A percentile compares a stretch with the other conserved stretches of the same genome.
These are phyloP conservation scores for Phytophthora nicotianae DNA, from an alignment of 352 stramenopile species.

Conservation along the genomic window DNA sequence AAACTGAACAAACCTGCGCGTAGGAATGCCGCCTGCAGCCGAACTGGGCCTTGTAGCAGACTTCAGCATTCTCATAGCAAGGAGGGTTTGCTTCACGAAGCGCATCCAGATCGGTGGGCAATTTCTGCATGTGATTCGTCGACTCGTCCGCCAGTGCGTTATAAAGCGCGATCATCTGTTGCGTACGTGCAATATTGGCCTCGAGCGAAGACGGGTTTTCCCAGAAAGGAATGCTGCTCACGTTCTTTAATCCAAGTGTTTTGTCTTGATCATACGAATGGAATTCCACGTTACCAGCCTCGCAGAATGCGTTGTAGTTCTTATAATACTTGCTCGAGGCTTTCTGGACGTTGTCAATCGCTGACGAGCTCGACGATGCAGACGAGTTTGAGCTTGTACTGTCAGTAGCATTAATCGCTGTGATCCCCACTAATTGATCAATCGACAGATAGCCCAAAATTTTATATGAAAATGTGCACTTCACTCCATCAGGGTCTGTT, in stretches of 20 bases:
- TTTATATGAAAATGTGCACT: constrained; percentile 59
- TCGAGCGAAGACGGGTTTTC: constrained; percentile 50
- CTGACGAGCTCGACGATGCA: constrained; percentile 2
- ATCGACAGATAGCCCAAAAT: constrained; percentile 68
- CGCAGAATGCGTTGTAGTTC: constrained; percentile 59
- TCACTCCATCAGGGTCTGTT: constrained; percentile 50
- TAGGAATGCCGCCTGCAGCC: constrained; percentile 66
- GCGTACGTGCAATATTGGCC: constrained; percentile 57
- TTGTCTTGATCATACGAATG: constrained; percentile 58
- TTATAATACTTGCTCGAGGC: constrained; percentile 36
- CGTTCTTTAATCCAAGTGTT: constrained; percentile 51
- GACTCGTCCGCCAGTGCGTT: constrained; percentile 35
- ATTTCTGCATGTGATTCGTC: constrained; percentile 43
- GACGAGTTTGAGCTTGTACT: constrained; percentile 21
- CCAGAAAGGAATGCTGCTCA: constrained; percentile 66
- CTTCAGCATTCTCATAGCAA: constrained; percentile 64
- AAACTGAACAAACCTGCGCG: constrained; percentile 67
- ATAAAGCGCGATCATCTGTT: constrained; percentile 61
- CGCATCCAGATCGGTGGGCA: constrained; percentile 47
- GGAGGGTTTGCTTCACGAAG: constrained; percentile 56
- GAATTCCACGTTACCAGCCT: constrained; percentile 53
- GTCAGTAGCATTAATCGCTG: constrained; percentile 27
- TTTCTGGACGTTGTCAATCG: constrained; percentile 21
- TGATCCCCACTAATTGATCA: constrained; percentile 78
- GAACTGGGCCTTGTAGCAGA: constrained; percentile 55